Evolutionary conservation across 73 alveolate species (phyloP).

Genomic region (Symbiodinium pilosum): DNA sequence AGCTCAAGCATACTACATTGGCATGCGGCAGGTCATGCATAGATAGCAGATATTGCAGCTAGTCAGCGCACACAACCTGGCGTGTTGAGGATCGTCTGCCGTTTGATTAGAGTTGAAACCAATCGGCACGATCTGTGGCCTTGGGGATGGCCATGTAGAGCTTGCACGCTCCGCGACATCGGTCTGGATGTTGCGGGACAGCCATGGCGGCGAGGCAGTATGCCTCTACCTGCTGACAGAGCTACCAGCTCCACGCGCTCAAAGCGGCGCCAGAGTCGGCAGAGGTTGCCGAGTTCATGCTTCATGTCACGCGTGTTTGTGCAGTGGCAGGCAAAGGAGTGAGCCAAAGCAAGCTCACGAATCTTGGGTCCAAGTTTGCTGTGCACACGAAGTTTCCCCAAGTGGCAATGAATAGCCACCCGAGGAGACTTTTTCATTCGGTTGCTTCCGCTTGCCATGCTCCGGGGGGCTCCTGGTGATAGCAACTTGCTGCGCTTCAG

Average conservation of each 20-base stretch:
- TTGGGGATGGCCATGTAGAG: not conserved
- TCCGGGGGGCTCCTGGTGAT: not conserved
- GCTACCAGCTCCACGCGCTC: constrained; percentile 13
- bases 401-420: too few relatives aligned
- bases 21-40: too few relatives aligned
- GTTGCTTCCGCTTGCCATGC: not conserved
- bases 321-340: not conserved
- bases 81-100: too few relatives aligned
- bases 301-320: not conserved
- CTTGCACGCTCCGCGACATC: not conserved
- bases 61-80: too few relatives aligned
- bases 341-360: constrained; percentile 20
- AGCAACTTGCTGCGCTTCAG: not conserved
- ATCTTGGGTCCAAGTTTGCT: not conserved
- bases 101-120: too few relatives aligned
- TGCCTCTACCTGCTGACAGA: constrained; percentile 7
- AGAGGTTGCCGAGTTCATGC: not conserved
- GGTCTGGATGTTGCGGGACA: not conserved
- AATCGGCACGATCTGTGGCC: too few relatives aligned
- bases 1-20: too few relatives aligned
- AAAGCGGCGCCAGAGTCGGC: not conserved
- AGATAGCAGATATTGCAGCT: too few relatives aligned
- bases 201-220: not conserved
- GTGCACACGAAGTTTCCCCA: too few relatives aligned
- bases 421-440: not conserved